Base-by-base conservation (phyloP, 805 yeast species). In the Candida dajiaensis region DNA sequence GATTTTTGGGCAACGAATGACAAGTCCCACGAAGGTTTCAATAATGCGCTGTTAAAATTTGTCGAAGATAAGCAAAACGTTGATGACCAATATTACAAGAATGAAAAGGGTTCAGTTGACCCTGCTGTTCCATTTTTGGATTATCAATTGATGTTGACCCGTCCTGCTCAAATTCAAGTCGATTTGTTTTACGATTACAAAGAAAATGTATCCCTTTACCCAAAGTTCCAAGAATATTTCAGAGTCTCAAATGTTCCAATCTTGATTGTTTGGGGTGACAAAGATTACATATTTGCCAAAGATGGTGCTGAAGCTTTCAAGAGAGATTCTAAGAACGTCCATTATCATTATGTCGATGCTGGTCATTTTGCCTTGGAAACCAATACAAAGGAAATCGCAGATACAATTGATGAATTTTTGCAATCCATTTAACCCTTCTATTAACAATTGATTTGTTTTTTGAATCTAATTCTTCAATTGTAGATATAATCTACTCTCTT, bases 361-460 rank as follows among this genome's bases (percentile, higher is more conserved):
- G 75, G 76, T 5, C 77, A 72, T 49, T 71, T 72, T 56, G 72
- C 70, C 4, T 50, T 63, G 18, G 65, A 59, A 44, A 54, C 61
- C 21, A 64, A 66, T 43, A 52, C 56, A 7, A 51, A 42, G 9
- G 64, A 58, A 39, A 62, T 70, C 41, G 69, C 70, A 4, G 35
- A 56, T 4, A 62, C 54, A 18, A 67, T 70, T 28, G 18, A 29
- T 15, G 16, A 15, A 6, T 29, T 29, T 18, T 15, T 29, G 35
- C 7, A 15, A 6, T 29, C 35, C 33, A 12, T 28, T 7, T 28
- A 28, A 15, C 33, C 25, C 25, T 22, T 6, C 25, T 9, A 22
- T 22, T 6, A 9, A 6, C 6, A 22, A 22, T 22, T 6, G 25
- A n/a, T n/a, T n/a, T n/a, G n/a, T n/a, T n/a, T n/a, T n/a, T 22